phyloP scores from a whole-genome alignment of 2,329 filamentous ascomycete species.

The Paraphaeosphaeria sporulosa region DNA sequence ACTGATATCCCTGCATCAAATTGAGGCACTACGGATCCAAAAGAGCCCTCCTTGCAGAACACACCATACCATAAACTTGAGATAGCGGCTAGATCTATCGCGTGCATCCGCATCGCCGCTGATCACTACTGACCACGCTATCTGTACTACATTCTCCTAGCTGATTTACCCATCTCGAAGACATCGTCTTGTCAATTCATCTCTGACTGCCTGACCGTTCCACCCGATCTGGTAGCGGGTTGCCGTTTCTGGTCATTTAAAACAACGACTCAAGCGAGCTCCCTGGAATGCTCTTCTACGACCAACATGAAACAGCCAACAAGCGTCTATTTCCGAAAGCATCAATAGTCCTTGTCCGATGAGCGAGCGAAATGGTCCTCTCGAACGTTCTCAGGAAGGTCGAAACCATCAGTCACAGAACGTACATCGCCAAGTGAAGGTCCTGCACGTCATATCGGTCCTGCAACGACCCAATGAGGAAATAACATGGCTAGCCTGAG shows the following conservation, averaged over 20 bases:
- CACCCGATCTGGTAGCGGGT: conserved; percentile 21
- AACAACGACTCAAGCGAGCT: conserved; percentile 27
- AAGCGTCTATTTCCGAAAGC: conserved; percentile 11
- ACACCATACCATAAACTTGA: conserved; percentile 18
- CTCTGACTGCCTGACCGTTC: conserved; percentile 20
- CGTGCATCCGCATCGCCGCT: conserved; percentile 24
- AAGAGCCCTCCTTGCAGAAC: conserved; percentile 35
- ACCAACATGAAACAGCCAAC: conserved; percentile 15
- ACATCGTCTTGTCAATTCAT: conserved; percentile 4
- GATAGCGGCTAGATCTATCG: conserved; percentile 10
- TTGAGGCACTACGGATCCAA: conserved; percentile 12
- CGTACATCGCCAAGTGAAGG: conserved; percentile 17
- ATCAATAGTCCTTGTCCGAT: background rate
- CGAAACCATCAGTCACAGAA: conserved; percentile 8
- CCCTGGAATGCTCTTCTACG: conserved; percentile 29
- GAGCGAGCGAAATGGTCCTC: conserved; percentile 1
- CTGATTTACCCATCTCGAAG: conserved; percentile 15
- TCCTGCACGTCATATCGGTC: conserved; percentile 18
- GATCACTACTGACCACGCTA: conserved; percentile 32
- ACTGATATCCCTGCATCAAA: background rate
- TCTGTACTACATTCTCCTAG: conserved; percentile 28
- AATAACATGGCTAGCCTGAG: conserved; percentile 12
- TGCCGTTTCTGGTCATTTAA: conserved; percentile 12
- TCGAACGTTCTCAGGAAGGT: conserved; percentile 6
- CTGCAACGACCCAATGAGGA: conserved; percentile 14